Conservation (phyloP, 1,139 yeast species). For the Taphrina sp. region DNA sequence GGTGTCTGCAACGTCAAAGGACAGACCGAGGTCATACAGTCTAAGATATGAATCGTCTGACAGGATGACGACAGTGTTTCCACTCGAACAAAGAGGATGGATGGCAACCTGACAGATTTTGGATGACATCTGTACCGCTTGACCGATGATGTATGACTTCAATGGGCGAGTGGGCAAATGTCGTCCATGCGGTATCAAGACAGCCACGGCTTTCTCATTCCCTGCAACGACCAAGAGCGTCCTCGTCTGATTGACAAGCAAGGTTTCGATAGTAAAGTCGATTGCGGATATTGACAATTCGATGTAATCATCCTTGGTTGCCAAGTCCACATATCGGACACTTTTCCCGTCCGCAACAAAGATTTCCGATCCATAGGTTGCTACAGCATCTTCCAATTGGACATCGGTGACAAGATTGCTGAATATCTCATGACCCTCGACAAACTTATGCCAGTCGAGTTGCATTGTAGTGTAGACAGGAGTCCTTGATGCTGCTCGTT, state of each 20-base stretch:
- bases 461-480: too few relatives aligned
- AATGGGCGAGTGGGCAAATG: background rate
- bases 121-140: background rate
- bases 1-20: slow-evolving; percentile 30
- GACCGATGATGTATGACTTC: slow-evolving; percentile 23
- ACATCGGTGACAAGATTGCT: too few relatives aligned
- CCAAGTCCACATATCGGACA: slow-evolving; percentile 32
- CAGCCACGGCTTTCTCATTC: slow-evolving; percentile 4
- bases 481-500: too few relatives aligned
- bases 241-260: slow-evolving; percentile 8
- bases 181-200: slow-evolving; percentile 11
- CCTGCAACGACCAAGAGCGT: slow-evolving; percentile 16
- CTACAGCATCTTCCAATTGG: too few relatives aligned
- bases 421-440: too few relatives aligned
- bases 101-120: slow-evolving; percentile 12
- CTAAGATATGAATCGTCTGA: slow-evolving; percentile 25
- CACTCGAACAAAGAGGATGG: slow-evolving; percentile 31
- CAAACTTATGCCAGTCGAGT: too few relatives aligned
- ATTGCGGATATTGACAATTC: slow-evolving; percentile 9
- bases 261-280: slow-evolving; percentile 1
- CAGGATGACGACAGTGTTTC: slow-evolving; percentile 26
- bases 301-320: slow-evolving; percentile 6
- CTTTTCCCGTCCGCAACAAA: slow-evolving; percentile 32
- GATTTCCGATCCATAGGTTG: slow-evolving; percentile 31
- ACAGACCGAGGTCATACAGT: slow-evolving; percentile 27